phyloP scores from a whole-genome alignment of 2,329 filamentous ascomycete genomes.

The Pseudogymnoascus sp. region DNA sequence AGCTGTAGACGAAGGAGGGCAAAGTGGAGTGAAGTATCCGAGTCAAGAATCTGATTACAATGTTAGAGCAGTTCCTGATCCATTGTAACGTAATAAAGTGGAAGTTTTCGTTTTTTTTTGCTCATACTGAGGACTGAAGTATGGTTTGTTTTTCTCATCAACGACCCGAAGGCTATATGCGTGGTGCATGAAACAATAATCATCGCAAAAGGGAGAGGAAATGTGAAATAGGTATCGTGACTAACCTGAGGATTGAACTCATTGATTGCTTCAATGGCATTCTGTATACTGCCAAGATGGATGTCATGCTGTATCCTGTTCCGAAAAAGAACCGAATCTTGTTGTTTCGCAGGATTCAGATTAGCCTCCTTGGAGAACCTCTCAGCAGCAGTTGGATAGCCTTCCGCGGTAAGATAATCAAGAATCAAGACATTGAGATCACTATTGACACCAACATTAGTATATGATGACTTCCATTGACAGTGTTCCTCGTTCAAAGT shows the following conservation, averaged over 20 bases:
- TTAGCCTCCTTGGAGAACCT: slow-evolving; percentile 95
- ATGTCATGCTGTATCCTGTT: slow-evolving; percentile 81
- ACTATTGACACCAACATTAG: slow-evolving; percentile 39
- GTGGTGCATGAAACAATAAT: slow-evolving; percentile 99
- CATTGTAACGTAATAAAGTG: slow-evolving; percentile 15
- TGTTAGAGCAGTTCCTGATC: slow-evolving; percentile 15
- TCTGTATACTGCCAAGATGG: slow-evolving; percentile 74
- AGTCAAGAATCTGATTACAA: slow-evolving; percentile 67
- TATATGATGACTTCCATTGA: neutral
- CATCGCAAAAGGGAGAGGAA: slow-evolving; percentile 51
- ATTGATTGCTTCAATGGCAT: slow-evolving; percentile 80
- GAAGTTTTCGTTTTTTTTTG: slow-evolving; percentile 30
- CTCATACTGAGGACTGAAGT: slow-evolving; percentile 87
- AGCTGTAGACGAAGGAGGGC: slow-evolving; percentile 82
- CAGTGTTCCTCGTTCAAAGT: neutral
- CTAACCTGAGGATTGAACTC: slow-evolving; percentile 86
- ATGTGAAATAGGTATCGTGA: slow-evolving; percentile 14
- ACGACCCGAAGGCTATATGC: slow-evolving; percentile 79
- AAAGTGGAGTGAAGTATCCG: slow-evolving; percentile 77
- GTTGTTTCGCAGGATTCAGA: slow-evolving; percentile 63
- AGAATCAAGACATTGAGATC: slow-evolving; percentile 94
- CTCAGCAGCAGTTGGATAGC: slow-evolving; percentile 84
- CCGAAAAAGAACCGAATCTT: slow-evolving; percentile 64
- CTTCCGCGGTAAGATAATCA: slow-evolving; percentile 94
- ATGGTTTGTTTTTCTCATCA: slow-evolving; percentile 76